Evolutionary conservation across 164 flowering plant genomes (phyloP).

Genomic region (Euptelea pleiosperma): DNA sequence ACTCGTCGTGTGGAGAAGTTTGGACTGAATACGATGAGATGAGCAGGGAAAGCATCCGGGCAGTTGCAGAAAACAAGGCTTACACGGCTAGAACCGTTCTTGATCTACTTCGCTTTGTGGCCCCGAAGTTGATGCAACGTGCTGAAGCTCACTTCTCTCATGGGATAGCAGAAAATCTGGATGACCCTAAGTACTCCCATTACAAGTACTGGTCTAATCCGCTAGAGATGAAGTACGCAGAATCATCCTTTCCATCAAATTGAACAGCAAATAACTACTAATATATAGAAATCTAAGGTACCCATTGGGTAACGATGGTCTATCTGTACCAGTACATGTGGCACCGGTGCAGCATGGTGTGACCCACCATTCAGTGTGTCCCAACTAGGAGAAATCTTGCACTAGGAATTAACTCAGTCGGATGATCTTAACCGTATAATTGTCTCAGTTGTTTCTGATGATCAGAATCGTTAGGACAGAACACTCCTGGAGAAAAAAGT

Average conservation of each 20-base stretch:
- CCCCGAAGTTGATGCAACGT: conserved; percentile 69
- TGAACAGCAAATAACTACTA: no score
- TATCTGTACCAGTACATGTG: no score
- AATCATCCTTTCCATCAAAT: conserved; percentile 1
- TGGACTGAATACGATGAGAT: conserved; percentile 78
- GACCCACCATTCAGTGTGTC: no score
- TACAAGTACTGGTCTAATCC: conserved; percentile 89
- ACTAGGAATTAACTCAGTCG: no score
- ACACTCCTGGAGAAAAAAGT: no score
- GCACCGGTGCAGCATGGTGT: no score
- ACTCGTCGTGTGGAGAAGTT: conserved; percentile 47
- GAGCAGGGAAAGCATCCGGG: conserved; percentile 45
- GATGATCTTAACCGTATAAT: no score
- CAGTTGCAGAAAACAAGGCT: conserved; percentile 52
- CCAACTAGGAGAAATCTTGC: no score
- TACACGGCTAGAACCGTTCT: conserved; percentile 55
- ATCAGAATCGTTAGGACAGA: no score
- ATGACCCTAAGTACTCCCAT: conserved; percentile 64
- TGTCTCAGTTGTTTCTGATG: no score
- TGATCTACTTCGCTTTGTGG: conserved; percentile 55
- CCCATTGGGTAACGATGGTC: no score
- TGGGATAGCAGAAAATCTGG: conserved; percentile 72
- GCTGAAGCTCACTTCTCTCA: conserved; percentile 71
- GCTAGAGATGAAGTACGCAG: conserved; percentile 60
- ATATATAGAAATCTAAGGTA: no score